Percentiles rank a stretch among this genome's conserved stretches.
phyloP scores from a whole-genome alignment of 345 rosid species.

The Populus davidiana region DNA sequence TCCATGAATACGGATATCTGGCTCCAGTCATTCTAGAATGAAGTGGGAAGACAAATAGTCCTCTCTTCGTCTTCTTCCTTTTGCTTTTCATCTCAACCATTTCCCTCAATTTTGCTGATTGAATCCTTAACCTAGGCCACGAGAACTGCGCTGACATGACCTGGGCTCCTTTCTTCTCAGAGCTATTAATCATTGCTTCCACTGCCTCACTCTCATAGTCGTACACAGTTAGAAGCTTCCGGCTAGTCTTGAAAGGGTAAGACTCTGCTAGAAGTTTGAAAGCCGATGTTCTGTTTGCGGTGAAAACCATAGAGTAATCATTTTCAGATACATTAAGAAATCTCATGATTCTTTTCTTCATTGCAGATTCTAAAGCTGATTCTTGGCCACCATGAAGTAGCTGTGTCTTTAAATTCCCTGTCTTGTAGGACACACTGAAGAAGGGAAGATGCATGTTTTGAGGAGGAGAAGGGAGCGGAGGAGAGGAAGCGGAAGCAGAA shows the following conservation, averaged over 20 bases:
- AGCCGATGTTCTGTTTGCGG: constrained; percentile 86
- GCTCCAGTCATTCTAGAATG: constrained; percentile 89
- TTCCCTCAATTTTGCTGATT: constrained; percentile 57
- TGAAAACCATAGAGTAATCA: constrained; percentile 85
- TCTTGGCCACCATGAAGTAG: constrained; percentile 70
- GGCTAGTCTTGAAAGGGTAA: constrained; percentile 64
- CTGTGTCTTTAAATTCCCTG: constrained; percentile 73
- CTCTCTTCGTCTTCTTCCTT: constrained; percentile 50
- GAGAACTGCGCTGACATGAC: constrained; percentile 78
- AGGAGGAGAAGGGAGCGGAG: constrained; percentile 14
- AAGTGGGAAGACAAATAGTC: constrained; percentile 82
- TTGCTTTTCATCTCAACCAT: constrained; percentile 55
- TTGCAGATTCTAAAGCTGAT: constrained; percentile 59
- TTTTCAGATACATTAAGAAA: constrained; percentile 70
- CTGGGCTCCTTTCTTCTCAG: constrained; percentile 71
- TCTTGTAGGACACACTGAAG: constrained; percentile 73
- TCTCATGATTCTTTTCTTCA: constrained; percentile 70
- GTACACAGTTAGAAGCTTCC: constrained; percentile 72
- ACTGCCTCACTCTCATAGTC: constrained; percentile 88
- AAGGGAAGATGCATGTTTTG: constrained; percentile 57
- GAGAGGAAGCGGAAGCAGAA: constrained; percentile 34
- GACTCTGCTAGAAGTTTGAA: constrained; percentile 85
- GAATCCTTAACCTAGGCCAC: constrained; percentile 82
- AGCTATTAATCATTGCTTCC: constrained; percentile 55
- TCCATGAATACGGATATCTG: constrained; percentile 86